Base-by-base conservation (phyloP, 2,329 filamentous ascomycete species). In the Thermochaetoides dissita region DNA sequence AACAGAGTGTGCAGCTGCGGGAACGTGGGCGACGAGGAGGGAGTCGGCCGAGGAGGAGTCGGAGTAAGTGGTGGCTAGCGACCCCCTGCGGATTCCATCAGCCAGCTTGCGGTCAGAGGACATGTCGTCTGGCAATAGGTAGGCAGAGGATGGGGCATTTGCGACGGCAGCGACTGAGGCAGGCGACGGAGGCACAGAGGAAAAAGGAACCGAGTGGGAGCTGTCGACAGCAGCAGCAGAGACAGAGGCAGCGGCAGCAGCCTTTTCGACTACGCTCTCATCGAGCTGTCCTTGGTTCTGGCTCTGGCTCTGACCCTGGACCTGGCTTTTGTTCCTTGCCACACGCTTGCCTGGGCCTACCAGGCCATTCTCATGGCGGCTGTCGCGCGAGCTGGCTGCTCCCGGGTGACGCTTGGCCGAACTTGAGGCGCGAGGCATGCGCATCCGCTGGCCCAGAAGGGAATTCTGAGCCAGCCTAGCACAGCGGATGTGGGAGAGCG, bases 281-380 rank as follows among this genome's bases (percentile, higher is more conserved):
- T 24, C 5, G 17, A 24, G 17, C 17, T 24, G 17, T 5, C 17
- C 17, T 24, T 24, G 17, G 17, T 24, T 24, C 17, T 24, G 17
- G 17, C 5, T 24, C 17, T 24, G 17, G 5, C 5, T 43, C 52
- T 46, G 63, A 55, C 64, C 54, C 48, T 63, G 63, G 50, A 57
- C 59, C 54, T 66, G 64, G 57, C 63, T 68, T 62, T 69, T 74
- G 49, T 59, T 59, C 52, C 58, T 62, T 42, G 56, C 49, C 44
- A 62, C 53, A 53, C 79, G 79, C 69, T 79, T 85, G 52, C 80
- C 81, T 40, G 82, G 77, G 57, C 79, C 79, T 71, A 87, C 81
- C 62, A 86, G 71, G 58, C 85, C 86, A 80, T 84, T 87, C 66
- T 94, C 87, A 66, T 93, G 82, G 63, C 82, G 78, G 57, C 71